Evolutionary conservation across 305 asterid species (phyloP), one percentile per base, ranked within the genome.

Genomic region (Plantago rigida): DNA sequence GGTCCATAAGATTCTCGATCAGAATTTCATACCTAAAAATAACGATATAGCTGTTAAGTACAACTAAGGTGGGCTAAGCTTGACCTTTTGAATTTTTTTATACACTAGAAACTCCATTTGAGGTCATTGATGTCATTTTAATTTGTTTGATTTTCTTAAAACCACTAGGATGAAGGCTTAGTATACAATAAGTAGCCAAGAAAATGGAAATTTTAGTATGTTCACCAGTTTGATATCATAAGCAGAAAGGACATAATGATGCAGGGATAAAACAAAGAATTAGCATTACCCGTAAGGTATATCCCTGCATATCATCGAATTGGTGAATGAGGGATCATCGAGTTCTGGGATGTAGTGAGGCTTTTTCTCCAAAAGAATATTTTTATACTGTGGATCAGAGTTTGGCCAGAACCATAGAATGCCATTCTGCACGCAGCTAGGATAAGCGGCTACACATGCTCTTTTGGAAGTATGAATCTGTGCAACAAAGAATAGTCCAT

Each of bases 351-450:
- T 80, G 63, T 76, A 81, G 55, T 85, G 93, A 58, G 98, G 98
- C 71, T 77, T 87, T 73, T 76, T 76, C 77, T 63, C 75, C 26
- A 75, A 68, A 34, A 56, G 63, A 54, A 84, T 83, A 52, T 86
- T 88, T 69, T 77, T 75, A 60, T 72, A 80, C 59, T 77, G 71
- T 17, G 86, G 87, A 71, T 86, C 95, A 51, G 88, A 55, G 63
- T 82, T 87, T 0, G 96, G 94, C 98, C 98, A 91, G 75, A 91
- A 86, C 96, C 98, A 91, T 65, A 86, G 76, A 78, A 91, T 78
- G 58, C 79, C 90, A 61, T 91, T 91, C 73, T 86, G 96, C 61
- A 78, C 84, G 61, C 85, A 85, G 68, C 84, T 77, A 24, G 98
- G 98, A 78, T 86, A 91, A 64, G 64, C 87, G 64, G 93, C 81